A percentile compares a stretch with the other conserved stretches of the same genome.
Conservation (phyloP, 2,329 filamentous ascomycete species). For the Xylaria hypoxylon region DNA sequence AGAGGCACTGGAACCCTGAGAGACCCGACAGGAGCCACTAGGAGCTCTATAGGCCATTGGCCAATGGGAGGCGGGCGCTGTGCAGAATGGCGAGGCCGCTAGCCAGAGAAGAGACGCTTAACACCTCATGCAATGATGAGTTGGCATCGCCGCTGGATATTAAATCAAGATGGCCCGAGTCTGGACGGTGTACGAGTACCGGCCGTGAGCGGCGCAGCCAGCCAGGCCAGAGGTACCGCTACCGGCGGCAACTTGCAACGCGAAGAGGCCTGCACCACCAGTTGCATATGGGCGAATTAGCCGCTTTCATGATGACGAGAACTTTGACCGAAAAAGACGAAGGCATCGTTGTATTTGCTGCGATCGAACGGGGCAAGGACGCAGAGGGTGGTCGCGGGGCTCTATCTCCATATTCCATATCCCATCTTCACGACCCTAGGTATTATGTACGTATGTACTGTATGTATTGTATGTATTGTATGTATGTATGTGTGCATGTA, state of each 20-base stretch:
- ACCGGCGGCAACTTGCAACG: conserved; percentile 45
- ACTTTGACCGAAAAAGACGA: conserved; percentile 43
- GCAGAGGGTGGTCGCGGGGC: conserved; percentile 37
- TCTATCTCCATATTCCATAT: conserved; percentile 21
- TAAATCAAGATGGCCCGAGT: conserved; percentile 61
- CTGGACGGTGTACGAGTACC: conserved; percentile 51
- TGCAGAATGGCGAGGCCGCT: conserved; percentile 55
- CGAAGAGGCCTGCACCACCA: conserved; percentile 44
- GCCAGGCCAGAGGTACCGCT: conserved; percentile 46
- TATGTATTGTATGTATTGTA: background rate
- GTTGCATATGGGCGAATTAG: conserved; percentile 48
- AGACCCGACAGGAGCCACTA: conserved; percentile 52
- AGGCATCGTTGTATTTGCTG: conserved; percentile 43
- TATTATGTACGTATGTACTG: conserved; percentile 13
- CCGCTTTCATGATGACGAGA: conserved; percentile 48
- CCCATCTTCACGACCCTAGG: conserved; percentile 28
- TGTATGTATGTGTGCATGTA: conserved; percentile 8
- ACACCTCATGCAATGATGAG: conserved; percentile 79
- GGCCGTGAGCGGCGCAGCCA: conserved; percentile 39
- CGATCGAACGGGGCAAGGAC: conserved; percentile 40
- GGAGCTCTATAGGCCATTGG: conserved; percentile 45
- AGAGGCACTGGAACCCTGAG: conserved; percentile 38
- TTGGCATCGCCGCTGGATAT: conserved; percentile 75
- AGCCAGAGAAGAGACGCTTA: conserved; percentile 58
- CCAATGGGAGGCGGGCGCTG: conserved; percentile 44